These are phyloP conservation scores for Apiospora aurea DNA, from an alignment of 2,329 filamentous ascomycete species.

Conservation along the genomic window DNA sequence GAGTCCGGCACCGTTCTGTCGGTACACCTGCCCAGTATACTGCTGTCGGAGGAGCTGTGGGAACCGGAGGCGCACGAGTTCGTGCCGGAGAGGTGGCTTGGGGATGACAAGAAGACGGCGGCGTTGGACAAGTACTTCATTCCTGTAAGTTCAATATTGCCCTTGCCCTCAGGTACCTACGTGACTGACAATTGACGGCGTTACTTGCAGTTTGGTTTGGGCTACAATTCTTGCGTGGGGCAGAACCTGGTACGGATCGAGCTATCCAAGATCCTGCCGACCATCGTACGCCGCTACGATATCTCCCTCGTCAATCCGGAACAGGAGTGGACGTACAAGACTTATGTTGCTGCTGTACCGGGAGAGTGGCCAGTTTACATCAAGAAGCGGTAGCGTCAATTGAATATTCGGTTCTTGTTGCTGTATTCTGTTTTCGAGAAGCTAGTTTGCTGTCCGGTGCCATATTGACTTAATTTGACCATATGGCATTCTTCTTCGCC, in stretches of 20 bases:
- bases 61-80: conserved; percentile 27
- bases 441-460: background rate
- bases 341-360: conserved; percentile 30
- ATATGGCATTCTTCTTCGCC: background rate
- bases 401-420: background rate
- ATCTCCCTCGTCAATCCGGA: conserved; percentile 30
- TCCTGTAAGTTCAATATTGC: conserved; percentile 29
- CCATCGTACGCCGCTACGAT: conserved; percentile 32
- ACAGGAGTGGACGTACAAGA: conserved; percentile 31
- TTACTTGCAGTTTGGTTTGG: conserved; percentile 21
- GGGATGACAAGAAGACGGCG: conserved; percentile 24
- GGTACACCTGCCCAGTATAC: conserved; percentile 25
- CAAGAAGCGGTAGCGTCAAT: conserved; percentile 11
- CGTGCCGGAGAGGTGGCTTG: conserved; percentile 36
- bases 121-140: conserved; percentile 31
- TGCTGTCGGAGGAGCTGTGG: conserved; percentile 26
- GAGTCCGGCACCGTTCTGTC: conserved; percentile 25
- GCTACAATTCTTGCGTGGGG: conserved; percentile 28
- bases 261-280: conserved; percentile 32
- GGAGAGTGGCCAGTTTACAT: conserved; percentile 30
- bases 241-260: conserved; percentile 33
- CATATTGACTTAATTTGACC: background rate
- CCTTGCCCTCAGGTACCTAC: background rate
- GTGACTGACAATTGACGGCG: background rate
- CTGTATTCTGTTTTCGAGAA: background rate